Evolutionary conservation across 352 stramenopile genomes (phyloP), one percentile per base, ranked within the genome.

Genomic region (Globisporangium echinulatum): DNA sequence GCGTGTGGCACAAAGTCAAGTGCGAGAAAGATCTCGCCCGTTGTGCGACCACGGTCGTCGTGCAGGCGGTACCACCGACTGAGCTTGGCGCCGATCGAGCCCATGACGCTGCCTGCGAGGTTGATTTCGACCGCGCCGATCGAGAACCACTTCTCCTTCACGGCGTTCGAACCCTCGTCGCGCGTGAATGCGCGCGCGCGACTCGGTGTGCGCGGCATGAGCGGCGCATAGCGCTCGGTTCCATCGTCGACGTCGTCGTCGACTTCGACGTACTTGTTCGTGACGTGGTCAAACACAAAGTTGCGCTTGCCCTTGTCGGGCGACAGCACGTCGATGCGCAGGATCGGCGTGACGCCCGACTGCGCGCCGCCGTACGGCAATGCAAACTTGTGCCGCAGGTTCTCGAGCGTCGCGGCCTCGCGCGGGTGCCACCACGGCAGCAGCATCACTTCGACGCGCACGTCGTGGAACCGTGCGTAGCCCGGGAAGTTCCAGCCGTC

Each of bases 351-450:
- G 15, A 96, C 87, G 46, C 87, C 87, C 3, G 85, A 93, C 57
- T 94, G 86, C 5, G 87, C 87, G 14, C 87, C 87, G 39, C 84
- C 81, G 54, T 96, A 96, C 1, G 81, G 71, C 46, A 96, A 69
- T 0, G 76, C 77, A 36, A 96, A 96, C 52, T 86, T 88, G 59
- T 94, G 83, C 0, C 77, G 77, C 19, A 94, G 70, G 48, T 82
- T 92, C 42, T 90, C 83, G 17, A 96, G 69, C 0, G 67, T 65
- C 57, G 87, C 62, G 7, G 77, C 74, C 65, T 94, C 84, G 8
- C 81, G 83, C 7, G 87, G 85, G 56, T 90, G 72, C 85, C 87
- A 94, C 87, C 87, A 96, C 17, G 87, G 87, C 15, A 96, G 62
- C 10, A 96, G 52, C n/a, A 92, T 72, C 4, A 94, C 85, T 17